These are phyloP conservation scores for Cladosporium phlei DNA, from an alignment of 2,329 filamentous ascomycete genomes.

Conservation along the genomic window DNA sequence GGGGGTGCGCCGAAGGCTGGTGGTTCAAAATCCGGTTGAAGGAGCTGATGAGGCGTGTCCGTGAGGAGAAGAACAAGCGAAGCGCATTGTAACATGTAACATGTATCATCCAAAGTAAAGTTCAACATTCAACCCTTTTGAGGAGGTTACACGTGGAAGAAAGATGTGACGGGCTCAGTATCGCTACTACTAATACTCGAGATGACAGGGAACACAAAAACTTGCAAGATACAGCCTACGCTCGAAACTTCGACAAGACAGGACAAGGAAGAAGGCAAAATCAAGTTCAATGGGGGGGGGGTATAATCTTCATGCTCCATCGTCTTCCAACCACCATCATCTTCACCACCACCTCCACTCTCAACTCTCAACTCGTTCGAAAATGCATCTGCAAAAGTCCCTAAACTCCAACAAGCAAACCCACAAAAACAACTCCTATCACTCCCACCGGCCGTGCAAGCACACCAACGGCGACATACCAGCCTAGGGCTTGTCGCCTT, in stretches of 20 bases:
- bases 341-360: too few species aligned
- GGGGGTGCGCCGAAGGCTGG: conserved; percentile 36
- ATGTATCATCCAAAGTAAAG: too few species aligned
- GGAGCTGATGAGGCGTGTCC: not conserved
- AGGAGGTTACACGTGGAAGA: too few species aligned
- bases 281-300: conserved; percentile 1
- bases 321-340: not conserved
- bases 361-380: too few species aligned
- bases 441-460: not conserved
- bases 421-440: too few species aligned
- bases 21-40: conserved; percentile 28
- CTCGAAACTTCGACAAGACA: not conserved
- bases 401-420: not conserved
- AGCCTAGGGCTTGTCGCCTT: conserved; percentile 3
- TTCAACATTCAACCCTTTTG: not conserved
- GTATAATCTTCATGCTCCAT: conserved; percentile 9
- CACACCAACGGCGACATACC: not conserved
- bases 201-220: too few species aligned
- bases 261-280: not conserved
- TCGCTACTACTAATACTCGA: too few species aligned
- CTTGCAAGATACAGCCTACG: not conserved
- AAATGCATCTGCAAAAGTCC: not conserved
- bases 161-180: too few species aligned
- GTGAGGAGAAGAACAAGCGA: not conserved
- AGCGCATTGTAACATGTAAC: too few species aligned